Conservation (phyloP, 768 basidiomycete species). For the Cystobasidium tubakii region DNA sequence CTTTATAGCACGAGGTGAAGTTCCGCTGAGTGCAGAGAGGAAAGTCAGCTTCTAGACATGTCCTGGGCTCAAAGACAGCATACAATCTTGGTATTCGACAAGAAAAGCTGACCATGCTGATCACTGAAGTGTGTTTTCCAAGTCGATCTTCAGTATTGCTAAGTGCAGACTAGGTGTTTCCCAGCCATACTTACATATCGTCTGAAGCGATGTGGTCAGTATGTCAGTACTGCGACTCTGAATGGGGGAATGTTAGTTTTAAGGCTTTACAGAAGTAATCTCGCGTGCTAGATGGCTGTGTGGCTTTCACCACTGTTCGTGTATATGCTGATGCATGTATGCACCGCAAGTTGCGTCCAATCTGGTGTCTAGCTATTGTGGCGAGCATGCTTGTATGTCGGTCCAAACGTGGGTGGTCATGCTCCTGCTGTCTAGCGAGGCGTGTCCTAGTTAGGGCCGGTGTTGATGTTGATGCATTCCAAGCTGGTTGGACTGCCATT, state of each 20-base stretch:
- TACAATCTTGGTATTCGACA: slow-evolving; percentile 33
- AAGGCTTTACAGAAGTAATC: background rate
- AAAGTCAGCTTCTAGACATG: background rate
- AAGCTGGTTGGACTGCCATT: background rate
- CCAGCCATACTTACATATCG: too few relatives aligned
- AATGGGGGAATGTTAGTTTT: too few relatives aligned
- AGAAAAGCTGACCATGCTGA: slow-evolving; percentile 41
- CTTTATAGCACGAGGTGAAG: slow-evolving; percentile 39
- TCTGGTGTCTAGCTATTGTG: background rate
- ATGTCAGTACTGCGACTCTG: background rate
- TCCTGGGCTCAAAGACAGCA: background rate
- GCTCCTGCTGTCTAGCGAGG: too few relatives aligned
- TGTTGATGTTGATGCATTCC: background rate
- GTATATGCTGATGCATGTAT: background rate
- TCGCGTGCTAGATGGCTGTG: background rate
- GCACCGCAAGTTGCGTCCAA: background rate
- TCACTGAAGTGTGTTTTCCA: slow-evolving; percentile 43
- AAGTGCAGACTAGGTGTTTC: too few relatives aligned
- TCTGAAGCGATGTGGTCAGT: background rate
- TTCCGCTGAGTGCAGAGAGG: slow-evolving; percentile 28
- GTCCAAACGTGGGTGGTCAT: too few relatives aligned
- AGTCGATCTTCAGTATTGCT: too few relatives aligned
- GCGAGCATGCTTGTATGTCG: background rate
- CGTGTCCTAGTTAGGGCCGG: background rate
- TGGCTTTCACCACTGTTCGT: background rate